A percentile compares a stretch with the other conserved stretches of the same genome.
phyloP scores from a whole-genome alignment of 805 yeast genomes.

The Scheffersomyces spartinae region DNA sequence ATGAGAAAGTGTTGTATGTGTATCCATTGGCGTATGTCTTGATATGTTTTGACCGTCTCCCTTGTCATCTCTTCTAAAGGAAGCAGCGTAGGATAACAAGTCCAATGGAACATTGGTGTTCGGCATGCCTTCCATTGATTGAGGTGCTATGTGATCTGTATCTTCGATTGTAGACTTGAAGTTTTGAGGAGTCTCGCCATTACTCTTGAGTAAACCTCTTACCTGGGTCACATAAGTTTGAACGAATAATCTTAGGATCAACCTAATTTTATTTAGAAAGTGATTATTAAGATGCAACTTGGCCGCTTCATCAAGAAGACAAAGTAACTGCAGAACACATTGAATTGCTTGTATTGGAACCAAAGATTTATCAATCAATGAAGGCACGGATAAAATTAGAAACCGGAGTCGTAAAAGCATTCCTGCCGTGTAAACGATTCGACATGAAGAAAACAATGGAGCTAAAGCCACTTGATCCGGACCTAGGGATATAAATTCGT shows the following conservation, averaged over 20 bases:
- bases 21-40: too few relatives aligned
- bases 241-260: constrained; percentile 45
- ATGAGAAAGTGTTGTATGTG: too few relatives aligned
- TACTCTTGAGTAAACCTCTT: constrained; percentile 15
- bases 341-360: constrained; percentile 36
- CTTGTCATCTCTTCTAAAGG: constrained; percentile 16
- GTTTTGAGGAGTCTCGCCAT: constrained; percentile 13
- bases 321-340: constrained; percentile 17
- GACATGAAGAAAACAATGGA: constrained; percentile 46
- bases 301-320: constrained; percentile 18
- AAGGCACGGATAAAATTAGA: constrained; percentile 41
- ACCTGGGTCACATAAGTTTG: constrained; percentile 54
- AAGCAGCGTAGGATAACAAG: constrained; percentile 29
- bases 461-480: constrained; percentile 38
- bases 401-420: constrained; percentile 47
- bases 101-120: constrained; percentile 23
- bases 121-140: constrained; percentile 2
- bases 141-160: background rate
- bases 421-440: constrained; percentile 57
- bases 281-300: constrained; percentile 22
- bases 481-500: constrained; percentile 33
- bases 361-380: constrained; percentile 28
- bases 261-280: constrained; percentile 40
- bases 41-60: constrained; percentile 3
- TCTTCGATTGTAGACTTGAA: constrained; percentile 5